Percentiles rank a stretch among this genome's conserved stretches.
phyloP scores from a whole-genome alignment of 192 early-diverging fungal species.

The Backusella sp. region DNA sequence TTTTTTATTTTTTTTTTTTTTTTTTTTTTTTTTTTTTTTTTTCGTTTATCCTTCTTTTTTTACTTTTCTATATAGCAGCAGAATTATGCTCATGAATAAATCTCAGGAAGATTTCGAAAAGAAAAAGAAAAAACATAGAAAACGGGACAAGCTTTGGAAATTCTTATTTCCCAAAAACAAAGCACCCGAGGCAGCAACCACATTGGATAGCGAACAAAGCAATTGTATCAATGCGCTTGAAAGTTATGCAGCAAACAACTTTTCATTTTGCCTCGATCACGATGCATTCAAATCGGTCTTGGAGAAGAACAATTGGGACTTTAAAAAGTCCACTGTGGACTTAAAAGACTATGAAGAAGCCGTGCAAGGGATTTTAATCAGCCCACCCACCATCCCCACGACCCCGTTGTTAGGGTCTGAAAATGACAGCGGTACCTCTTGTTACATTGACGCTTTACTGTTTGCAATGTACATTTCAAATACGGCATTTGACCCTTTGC shows the following conservation, averaged over 20 bases:
- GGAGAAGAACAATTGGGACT: constrained; percentile 35
- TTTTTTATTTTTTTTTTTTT: neutral
- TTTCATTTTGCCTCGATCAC: constrained; percentile 1
- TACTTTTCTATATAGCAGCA: neutral
- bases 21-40: neutral
- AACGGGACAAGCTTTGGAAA: constrained; percentile 8
- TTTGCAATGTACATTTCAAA: constrained; percentile 67
- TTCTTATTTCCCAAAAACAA: constrained; percentile 2
- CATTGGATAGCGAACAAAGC: neutral
- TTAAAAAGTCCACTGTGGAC: constrained; percentile 18
- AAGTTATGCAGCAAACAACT: neutral
- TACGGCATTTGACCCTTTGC: constrained; percentile 52
- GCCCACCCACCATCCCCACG: neutral
- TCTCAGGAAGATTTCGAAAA: neutral
- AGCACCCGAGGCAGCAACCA: neutral
- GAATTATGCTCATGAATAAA: neutral
- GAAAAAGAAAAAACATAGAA: constrained; percentile 13
- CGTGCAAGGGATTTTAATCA: constrained; percentile 31
- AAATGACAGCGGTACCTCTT: constrained; percentile 61
- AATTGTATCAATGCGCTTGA: neutral
- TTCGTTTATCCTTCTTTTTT: neutral
- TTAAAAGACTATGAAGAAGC: constrained; percentile 34
- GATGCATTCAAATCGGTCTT: constrained; percentile 19
- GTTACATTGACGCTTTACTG: constrained; percentile 67
- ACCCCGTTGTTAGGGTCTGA: constrained; percentile 48